Evolutionary conservation across 2,329 filamentous ascomycete species (phyloP).

Genomic region (Fonsecaea nubica): DNA sequence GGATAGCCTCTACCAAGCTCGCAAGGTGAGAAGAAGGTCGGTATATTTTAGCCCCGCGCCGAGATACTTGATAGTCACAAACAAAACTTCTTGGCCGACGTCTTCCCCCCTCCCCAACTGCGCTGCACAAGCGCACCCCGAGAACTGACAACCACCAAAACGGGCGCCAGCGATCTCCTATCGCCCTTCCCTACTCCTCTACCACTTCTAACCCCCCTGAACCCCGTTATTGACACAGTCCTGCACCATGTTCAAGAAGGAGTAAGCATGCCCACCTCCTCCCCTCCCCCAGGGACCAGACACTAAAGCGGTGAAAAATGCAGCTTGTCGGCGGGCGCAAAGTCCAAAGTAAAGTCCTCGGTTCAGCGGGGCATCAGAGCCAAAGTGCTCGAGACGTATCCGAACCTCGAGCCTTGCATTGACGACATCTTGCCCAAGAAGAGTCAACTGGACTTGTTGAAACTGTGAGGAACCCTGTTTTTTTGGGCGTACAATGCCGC

Average conservation of each 20-base stretch:
- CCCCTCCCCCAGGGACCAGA: neutral
- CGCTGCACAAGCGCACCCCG: neutral
- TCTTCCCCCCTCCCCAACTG: neutral
- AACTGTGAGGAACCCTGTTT: constrained; percentile 63
- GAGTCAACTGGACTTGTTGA: constrained; percentile 84
- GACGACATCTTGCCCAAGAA: constrained; percentile 97
- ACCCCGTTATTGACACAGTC: neutral
- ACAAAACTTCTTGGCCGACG: neutral
- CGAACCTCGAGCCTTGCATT: constrained; percentile 82
- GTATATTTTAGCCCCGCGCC: no score
- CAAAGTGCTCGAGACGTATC: constrained; percentile 83
- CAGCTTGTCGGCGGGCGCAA: constrained; percentile 77
- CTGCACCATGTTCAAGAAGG: constrained; percentile 38
- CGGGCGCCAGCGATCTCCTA: neutral
- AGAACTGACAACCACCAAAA: neutral
- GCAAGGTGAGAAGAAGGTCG: no score
- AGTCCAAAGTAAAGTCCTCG: constrained; percentile 97
- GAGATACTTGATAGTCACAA: no score
- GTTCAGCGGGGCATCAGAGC: constrained; percentile 85
- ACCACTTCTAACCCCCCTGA: neutral
- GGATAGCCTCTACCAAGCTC: no score
- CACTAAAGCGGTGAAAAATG: neutral
- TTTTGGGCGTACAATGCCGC: neutral
- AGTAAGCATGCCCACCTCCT: constrained; percentile 19
- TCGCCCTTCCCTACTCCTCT: neutral